Evolutionary conservation across 176 grass and related monocot genomes (phyloP).

Genomic region (Rhynchospora pubera): DNA sequence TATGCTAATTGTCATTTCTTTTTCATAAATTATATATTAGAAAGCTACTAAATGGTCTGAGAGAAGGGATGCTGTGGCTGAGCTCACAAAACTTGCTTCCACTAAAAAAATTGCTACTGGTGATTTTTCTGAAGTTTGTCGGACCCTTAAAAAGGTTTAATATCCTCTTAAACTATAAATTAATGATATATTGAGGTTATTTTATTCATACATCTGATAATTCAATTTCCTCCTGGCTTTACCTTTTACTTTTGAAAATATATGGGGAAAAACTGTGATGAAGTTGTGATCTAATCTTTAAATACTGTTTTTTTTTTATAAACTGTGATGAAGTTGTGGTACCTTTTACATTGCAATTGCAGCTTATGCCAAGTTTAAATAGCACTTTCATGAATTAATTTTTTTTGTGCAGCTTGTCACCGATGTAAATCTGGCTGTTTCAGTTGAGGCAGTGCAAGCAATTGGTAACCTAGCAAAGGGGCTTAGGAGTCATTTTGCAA

Average conservation of each 20-base stretch:
- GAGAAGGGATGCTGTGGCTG: conserved; percentile 94
- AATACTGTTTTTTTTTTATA: not conserved
- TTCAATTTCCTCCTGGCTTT: conserved; percentile 16
- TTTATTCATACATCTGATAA: not conserved
- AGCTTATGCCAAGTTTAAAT: not conserved
- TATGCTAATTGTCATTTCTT: conserved; percentile 3
- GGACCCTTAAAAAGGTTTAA: conserved; percentile 90
- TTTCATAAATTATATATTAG: conserved; percentile 34
- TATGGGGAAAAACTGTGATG: not conserved
- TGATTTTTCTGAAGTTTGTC: conserved; percentile 93
- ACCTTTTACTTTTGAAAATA: no score
- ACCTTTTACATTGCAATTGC: not conserved
- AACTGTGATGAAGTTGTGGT: no score
- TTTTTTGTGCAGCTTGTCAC: conserved; percentile 66
- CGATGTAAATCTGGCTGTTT: conserved; percentile 95
- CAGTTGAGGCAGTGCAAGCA: conserved; percentile 85
- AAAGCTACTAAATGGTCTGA: conserved; percentile 99
- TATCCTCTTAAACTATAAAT: conserved; percentile 10
- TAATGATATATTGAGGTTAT: not conserved
- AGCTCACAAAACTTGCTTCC: conserved; percentile 93
- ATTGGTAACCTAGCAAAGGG: conserved; percentile 93
- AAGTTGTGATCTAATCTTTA: not conserved
- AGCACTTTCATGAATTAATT: conserved; percentile 16
- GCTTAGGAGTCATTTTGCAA: conserved; percentile 82
- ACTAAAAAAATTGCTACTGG: conserved; percentile 84